Base-by-base conservation (phyloP, 441 rosid species). In the Capsella rubella region DNA sequence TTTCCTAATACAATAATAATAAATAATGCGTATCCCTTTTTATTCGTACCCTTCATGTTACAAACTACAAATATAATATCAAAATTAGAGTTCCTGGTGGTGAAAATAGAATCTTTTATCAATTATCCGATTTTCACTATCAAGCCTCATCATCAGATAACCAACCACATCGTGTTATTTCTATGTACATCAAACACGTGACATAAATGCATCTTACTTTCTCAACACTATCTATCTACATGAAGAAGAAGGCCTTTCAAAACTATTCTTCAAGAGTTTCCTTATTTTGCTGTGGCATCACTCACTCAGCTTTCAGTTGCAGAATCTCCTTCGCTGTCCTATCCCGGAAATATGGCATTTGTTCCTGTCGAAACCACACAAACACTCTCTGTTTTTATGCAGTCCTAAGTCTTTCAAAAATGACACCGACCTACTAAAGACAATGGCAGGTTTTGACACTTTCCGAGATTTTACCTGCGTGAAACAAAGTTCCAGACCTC, bases 311-410 rank as follows among this genome's bases (percentile, higher is more conserved):
- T 89, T 82, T 89, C 83, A 87, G 68, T 80, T 82, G 87, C 75
- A 95, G 84, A 66, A 93, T 87, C 82, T 95, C 97, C 82, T 87
- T 91, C 0, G 94, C 94, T 25, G 98, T 90, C 82, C 97, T 88
- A 77, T 62, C 34, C 32, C 98, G 86, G 52, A 95, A 95, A 79
- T 91, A 95, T 32, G 92, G 87, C 95, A 93, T 95, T 75, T 90
- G 85, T 64, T 85, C 92, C 99, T 93, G 79, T 29, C 43, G 25
- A 43, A 31, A 78, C n/a, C 56, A 47, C 56, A 53, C 59, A 66
- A 54, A 29, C 72, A 57, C 13, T n/a, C 64, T 42, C n/a, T 31
- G 16, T 28, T 25, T 21, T 31, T 6, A 71, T 62, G 15, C 34
- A 66, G 12, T 37, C 31, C 51, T 12, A n/a, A 5, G 29, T 71